A percentile compares a stretch with the other conserved stretches of the same genome.
These are phyloP conservation scores for Boletus rubropictus DNA, from an alignment of 768 basidiomycete genomes.

Conservation along the genomic window DNA sequence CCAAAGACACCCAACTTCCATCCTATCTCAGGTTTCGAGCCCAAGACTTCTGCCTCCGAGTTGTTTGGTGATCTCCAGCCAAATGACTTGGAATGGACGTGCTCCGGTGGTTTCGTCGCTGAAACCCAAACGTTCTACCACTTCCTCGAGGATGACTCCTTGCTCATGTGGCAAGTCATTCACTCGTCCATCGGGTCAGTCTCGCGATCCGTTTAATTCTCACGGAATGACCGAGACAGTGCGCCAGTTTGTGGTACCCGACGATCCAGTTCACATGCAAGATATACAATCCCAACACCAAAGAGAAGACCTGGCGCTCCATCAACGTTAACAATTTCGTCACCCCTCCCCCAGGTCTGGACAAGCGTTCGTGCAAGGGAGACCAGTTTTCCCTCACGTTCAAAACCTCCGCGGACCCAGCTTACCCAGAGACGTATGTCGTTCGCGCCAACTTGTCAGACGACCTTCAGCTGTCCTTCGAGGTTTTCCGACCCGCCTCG, in stretches of 20 bases:
- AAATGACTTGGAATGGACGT: constrained; percentile 78
- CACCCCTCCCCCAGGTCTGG: constrained; percentile 66
- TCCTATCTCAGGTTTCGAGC: constrained; percentile 56
- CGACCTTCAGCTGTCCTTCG: constrained; percentile 76
- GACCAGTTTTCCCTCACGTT: constrained; percentile 77
- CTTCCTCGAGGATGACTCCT: constrained; percentile 71
- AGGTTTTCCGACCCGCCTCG: constrained; percentile 60
- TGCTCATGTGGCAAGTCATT: constrained; percentile 79
- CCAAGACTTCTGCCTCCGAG: constrained; percentile 47
- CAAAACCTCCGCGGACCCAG: constrained; percentile 48
- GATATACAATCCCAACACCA: constrained; percentile 71
- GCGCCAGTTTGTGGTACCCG: constrained; percentile 80
- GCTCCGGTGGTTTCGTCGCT: constrained; percentile 76
- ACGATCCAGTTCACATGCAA: constrained; percentile 94
- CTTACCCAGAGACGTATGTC: constrained; percentile 70
- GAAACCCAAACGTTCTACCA: constrained; percentile 91
- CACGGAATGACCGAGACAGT: constrained; percentile 9
- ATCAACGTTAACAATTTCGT: constrained; percentile 78
- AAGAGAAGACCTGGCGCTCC: constrained; percentile 77
- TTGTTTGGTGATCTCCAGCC: constrained; percentile 70
- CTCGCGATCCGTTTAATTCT: constrained; percentile 2
- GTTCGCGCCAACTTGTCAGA: constrained; percentile 74
- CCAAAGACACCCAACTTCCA: constrained; percentile 74
- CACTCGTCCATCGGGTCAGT: constrained; percentile 86
- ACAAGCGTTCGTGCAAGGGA: constrained; percentile 82